A percentile compares a stretch with the other conserved stretches of the same genome.
Conservation (phyloP, 768 basidiomycete species). For the Xerocomus brunneocitrinus region DNA sequence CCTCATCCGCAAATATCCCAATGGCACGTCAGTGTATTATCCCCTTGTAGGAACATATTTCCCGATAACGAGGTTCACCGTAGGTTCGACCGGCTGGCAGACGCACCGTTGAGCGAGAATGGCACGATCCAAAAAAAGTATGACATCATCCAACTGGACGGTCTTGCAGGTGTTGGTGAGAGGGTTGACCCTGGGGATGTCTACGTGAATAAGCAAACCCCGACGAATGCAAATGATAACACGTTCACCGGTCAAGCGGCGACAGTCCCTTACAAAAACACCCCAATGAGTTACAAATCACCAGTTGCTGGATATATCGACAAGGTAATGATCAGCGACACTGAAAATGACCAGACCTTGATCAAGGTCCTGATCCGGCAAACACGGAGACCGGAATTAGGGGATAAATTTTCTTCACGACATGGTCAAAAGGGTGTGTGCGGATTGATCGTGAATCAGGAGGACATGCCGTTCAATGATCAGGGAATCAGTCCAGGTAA, state of each 20-base stretch:
- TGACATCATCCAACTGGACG: constrained; percentile 88
- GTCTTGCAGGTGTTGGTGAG: constrained; percentile 92
- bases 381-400: constrained; percentile 92
- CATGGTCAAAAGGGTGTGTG: constrained; percentile 99
- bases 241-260: constrained; percentile 80
- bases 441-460: constrained; percentile 97
- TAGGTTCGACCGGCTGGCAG: constrained; percentile 91
- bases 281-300: constrained; percentile 90
- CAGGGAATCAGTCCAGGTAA: constrained; percentile 89
- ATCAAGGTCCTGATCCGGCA: constrained; percentile 98
- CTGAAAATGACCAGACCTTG: constrained; percentile 92
- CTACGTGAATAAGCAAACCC: constrained; percentile 96
- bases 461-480: constrained; percentile 99
- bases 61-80: background rate
- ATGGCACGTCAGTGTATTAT: constrained; percentile 79
- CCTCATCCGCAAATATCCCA: constrained; percentile 92
- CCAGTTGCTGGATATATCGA: constrained; percentile 93
- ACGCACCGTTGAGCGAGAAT: constrained; percentile 82
- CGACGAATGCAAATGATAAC: constrained; percentile 91
- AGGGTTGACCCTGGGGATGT: constrained; percentile 90
- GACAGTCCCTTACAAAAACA: constrained; percentile 84
- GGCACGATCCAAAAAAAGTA: constrained; percentile 79
- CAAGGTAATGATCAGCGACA: constrained; percentile 96
- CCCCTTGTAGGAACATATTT: constrained; percentile 9
- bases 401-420: constrained; percentile 97